phyloP scores from a whole-genome alignment of 2,329 filamentous ascomycete species.

The Moelleriella libera region DNA sequence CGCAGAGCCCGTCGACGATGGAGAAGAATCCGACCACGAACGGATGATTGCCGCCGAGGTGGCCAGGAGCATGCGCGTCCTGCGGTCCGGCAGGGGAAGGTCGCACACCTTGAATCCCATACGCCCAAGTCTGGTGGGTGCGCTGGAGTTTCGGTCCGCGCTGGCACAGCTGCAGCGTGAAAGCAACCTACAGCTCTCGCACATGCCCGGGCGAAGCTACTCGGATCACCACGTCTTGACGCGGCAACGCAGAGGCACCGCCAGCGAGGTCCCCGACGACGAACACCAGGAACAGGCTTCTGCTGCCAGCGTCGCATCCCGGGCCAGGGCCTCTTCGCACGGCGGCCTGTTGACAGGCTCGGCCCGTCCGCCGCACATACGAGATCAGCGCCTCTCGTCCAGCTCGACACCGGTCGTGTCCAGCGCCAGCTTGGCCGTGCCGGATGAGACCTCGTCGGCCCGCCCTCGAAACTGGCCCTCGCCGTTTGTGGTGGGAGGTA shows the following conservation, averaged over 20 bases:
- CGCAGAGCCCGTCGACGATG: slow-evolving; percentile 27
- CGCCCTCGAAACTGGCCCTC: slow-evolving; percentile 5
- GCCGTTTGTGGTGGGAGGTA: slow-evolving; percentile 23
- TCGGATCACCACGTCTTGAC: slow-evolving; percentile 18
- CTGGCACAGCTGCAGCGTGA: slow-evolving; percentile 76
- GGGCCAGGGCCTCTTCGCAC: slow-evolving; percentile 9
- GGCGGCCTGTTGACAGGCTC: background rate
- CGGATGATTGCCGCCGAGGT: slow-evolving; percentile 66
- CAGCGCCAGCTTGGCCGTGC: background rate
- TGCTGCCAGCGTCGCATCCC: background rate
- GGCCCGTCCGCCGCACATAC: background rate
- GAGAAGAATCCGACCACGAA: slow-evolving; percentile 36
- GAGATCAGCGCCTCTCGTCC: background rate
- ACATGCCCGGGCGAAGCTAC: slow-evolving; percentile 50
- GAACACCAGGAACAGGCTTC: slow-evolving; percentile 3
- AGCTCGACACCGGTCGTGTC: background rate
- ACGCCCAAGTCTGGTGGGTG: slow-evolving; percentile 82
- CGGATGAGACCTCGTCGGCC: slow-evolving; percentile 7
- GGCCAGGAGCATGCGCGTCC: slow-evolving; percentile 83
- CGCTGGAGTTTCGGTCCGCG: slow-evolving; percentile 83
- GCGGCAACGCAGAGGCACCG: slow-evolving; percentile 13
- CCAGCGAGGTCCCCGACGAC: slow-evolving; percentile 10
- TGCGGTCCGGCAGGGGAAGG: slow-evolving; percentile 51
- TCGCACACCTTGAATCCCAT: slow-evolving; percentile 61
- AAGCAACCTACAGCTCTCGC: slow-evolving; percentile 57